Conservation (phyloP, 805 yeast genomes). For the Kuraishia capsulata region DNA sequence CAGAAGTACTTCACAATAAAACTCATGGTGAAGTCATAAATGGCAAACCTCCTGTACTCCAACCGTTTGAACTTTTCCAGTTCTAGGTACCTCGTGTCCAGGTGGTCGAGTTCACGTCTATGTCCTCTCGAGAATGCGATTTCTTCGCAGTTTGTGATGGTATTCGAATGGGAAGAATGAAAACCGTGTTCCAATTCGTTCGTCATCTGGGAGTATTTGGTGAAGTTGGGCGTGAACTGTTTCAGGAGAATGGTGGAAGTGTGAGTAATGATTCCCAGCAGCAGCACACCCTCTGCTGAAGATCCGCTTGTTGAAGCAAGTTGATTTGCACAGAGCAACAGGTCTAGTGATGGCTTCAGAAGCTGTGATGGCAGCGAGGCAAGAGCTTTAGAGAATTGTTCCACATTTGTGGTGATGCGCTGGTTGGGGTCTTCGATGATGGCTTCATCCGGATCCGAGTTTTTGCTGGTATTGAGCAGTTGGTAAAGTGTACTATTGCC, state of each 20-base stretch:
- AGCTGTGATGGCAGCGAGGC: slow-evolving; percentile 75
- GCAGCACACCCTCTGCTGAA: slow-evolving; percentile 69
- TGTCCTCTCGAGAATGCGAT: slow-evolving; percentile 82
- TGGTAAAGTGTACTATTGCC: slow-evolving; percentile 68
- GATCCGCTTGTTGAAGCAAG: slow-evolving; percentile 57
- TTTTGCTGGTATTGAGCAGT: slow-evolving; percentile 40
- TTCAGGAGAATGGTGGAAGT: slow-evolving; percentile 65
- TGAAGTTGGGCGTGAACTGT: slow-evolving; percentile 84
- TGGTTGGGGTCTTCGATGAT: slow-evolving; percentile 73
- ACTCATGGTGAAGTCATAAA: slow-evolving; percentile 79
- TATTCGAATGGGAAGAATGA: slow-evolving; percentile 72
- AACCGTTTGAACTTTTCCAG: slow-evolving; percentile 68
- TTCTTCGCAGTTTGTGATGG: slow-evolving; percentile 75
- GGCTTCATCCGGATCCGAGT: slow-evolving; percentile 13
- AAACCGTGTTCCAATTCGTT: slow-evolving; percentile 81
- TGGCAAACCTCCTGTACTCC: slow-evolving; percentile 62
- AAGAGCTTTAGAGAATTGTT: slow-evolving; percentile 61
- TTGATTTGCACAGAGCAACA: slow-evolving; percentile 72
- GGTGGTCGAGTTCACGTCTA: slow-evolving; percentile 60
- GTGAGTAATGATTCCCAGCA: slow-evolving; percentile 74
- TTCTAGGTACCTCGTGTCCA: slow-evolving; percentile 76
- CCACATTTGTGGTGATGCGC: slow-evolving; percentile 72
- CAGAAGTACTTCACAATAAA: slow-evolving; percentile 86
- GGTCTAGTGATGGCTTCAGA: slow-evolving; percentile 74
- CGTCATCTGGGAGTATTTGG: slow-evolving; percentile 64